Percentiles rank a stretch among this genome's conserved stretches.
Evolutionary conservation across 2,329 filamentous ascomycete genomes (phyloP).

Genomic region (Talaromyces sp.): DNA sequence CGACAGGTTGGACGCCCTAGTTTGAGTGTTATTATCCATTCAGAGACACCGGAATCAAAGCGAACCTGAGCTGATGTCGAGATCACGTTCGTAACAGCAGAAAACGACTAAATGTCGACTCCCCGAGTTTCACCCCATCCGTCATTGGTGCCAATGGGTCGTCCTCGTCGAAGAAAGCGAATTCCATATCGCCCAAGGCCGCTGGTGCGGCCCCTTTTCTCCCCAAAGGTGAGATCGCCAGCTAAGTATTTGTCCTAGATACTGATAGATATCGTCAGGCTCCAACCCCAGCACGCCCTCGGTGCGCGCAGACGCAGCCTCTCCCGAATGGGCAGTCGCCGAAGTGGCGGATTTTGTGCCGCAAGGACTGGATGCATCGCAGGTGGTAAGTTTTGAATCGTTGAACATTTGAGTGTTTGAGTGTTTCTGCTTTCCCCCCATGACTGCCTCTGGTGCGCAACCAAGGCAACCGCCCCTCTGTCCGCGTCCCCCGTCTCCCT

Average conservation of each 20-base stretch:
- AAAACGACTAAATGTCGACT: conserved; percentile 89
- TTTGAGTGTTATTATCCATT: not conserved
- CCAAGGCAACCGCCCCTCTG: not conserved
- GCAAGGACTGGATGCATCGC: conserved; percentile 45
- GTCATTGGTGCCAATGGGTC: conserved; percentile 33
- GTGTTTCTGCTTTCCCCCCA: not conserved
- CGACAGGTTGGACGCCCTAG: conserved; percentile 30
- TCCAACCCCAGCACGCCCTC: conserved; percentile 37
- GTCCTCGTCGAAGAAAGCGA: conserved; percentile 56
- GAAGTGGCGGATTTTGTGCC: conserved; percentile 50
- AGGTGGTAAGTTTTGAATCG: conserved; percentile 39
- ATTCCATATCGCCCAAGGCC: conserved; percentile 75
- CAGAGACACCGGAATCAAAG: not conserved
- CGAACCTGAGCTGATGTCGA: conserved; percentile 16
- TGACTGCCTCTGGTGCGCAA: not conserved
- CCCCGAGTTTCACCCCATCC: conserved; percentile 84
- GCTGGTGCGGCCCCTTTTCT: conserved; percentile 69
- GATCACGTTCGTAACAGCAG: conserved; percentile 31
- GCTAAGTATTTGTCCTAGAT: not conserved
- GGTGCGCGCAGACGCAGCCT: conserved; percentile 33
- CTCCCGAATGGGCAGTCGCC: conserved; percentile 40
- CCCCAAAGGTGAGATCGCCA: conserved; percentile 30
- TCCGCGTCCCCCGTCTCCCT: not conserved
- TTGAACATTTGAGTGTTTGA: not conserved
- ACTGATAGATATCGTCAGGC: conserved; percentile 18